A percentile compares a stretch with the other conserved stretches of the same genome.
phyloP scores from a whole-genome alignment of 139 green algal species.

The Haematococcus sp. region DNA sequence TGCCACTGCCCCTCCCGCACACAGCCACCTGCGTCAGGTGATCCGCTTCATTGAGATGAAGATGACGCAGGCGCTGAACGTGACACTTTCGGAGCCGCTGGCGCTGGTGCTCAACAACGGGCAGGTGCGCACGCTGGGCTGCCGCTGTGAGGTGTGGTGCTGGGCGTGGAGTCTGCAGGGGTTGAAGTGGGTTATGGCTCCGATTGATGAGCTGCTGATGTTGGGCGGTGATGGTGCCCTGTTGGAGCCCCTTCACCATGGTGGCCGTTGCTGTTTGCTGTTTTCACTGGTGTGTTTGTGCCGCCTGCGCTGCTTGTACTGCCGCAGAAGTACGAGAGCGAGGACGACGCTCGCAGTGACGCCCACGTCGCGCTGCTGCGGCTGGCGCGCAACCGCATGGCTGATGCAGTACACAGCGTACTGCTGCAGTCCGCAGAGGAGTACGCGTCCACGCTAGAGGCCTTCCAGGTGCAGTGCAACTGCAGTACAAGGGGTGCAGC shows the following conservation, averaged over 20 bases:
- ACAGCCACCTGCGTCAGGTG: conserved; percentile 4
- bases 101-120: conserved; percentile 20
- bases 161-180: neutral
- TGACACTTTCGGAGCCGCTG: neutral
- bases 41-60: conserved; percentile 14
- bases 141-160: conserved; percentile 5
- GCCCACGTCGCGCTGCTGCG: conserved; percentile 17
- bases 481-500: no score
- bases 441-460: conserved; percentile 31
- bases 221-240: no score
- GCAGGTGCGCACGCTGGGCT: no score
- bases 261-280: no score
- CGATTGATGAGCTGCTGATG: no score
- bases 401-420: conserved; percentile 8
- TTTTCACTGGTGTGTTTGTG: neutral
- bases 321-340: conserved; percentile 2
- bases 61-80: conserved; percentile 2
- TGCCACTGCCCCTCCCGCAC: neutral
- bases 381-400: conserved; percentile 16
- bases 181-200: neutral
- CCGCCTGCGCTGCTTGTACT: no score
- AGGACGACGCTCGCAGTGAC: neutral
- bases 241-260: neutral
- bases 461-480: conserved; percentile 36
- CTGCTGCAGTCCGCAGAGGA: conserved; percentile 28